Evolutionary conservation across 73 alveolate genomes (phyloP).

Genomic region (Tetrahymena thermophila): DNA sequence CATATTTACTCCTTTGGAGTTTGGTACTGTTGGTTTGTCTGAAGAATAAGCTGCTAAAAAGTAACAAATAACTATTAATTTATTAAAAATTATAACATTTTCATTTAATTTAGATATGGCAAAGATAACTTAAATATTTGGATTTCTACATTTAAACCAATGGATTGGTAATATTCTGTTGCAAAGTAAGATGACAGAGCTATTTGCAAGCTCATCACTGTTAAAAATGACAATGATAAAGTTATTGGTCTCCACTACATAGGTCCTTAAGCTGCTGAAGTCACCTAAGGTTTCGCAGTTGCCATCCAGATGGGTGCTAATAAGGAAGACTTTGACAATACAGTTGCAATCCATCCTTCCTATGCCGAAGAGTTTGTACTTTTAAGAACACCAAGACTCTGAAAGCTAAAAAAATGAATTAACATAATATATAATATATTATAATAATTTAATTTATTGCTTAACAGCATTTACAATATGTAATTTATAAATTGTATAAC

Average conservation of each 20-base stretch:
- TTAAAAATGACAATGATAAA: slow-evolving; percentile 48
- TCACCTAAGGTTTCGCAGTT: slow-evolving; percentile 85
- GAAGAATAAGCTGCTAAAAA: slow-evolving; percentile 65
- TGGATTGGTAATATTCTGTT: neutral
- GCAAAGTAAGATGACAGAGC: neutral
- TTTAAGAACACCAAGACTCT: slow-evolving; percentile 1
- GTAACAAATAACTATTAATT: neutral
- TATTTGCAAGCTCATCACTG: slow-evolving; percentile 54
- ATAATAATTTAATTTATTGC: no score
- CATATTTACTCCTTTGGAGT: slow-evolving; percentile 96
- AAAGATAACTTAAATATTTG: neutral
- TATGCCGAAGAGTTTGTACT: slow-evolving; percentile 14
- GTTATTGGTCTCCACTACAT: slow-evolving; percentile 85
- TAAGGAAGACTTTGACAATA: slow-evolving; percentile 73
- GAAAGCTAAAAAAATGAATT: neutral
- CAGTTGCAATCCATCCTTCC: slow-evolving; percentile 41
- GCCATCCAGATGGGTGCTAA: slow-evolving; percentile 93
- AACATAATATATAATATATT: no score
- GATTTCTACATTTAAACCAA: neutral
- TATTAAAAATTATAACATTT: neutral
- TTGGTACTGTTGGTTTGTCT: slow-evolving; percentile 87
- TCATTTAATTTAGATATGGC: neutral
- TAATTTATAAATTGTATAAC: no score
- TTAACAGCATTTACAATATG: no score
- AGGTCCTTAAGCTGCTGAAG: slow-evolving; percentile 91